Evolutionary conservation across 2,329 filamentous ascomycete species (phyloP).

Genomic region (Aspergillus caelatus): DNA sequence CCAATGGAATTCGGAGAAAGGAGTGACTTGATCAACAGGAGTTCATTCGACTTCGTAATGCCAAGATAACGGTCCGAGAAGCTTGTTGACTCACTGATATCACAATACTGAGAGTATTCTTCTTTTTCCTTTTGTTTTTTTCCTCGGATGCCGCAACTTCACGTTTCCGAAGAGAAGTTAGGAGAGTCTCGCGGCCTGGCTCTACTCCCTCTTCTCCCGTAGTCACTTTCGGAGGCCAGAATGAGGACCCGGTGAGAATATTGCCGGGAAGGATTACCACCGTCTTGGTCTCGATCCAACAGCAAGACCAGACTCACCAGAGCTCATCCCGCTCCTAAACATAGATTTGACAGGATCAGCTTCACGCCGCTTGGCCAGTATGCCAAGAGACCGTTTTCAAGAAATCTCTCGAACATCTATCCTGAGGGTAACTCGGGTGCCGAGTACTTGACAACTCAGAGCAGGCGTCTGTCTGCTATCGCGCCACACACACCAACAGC

Average conservation of each 20-base stretch:
- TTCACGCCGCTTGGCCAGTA: not conserved
- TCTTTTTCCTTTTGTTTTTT: not conserved
- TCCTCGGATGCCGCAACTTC: not conserved
- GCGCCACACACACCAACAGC: not conserved
- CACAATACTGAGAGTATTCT: not conserved
- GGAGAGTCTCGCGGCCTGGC: not conserved
- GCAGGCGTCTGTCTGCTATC: not conserved
- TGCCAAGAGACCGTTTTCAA: not conserved
- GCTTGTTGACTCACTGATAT: not conserved
- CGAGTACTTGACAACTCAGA: not conserved
- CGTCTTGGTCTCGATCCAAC: not conserved
- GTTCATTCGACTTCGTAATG: constrained; percentile 1
- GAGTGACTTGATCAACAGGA: not conserved
- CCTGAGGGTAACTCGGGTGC: not conserved
- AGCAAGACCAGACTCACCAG: not conserved
- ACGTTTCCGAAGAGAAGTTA: not conserved
- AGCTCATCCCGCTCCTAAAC: not conserved
- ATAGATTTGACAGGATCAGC: not conserved
- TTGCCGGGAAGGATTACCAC: not conserved
- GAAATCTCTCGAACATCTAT: not conserved
- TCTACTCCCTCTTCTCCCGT: not conserved
- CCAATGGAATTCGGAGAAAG: not conserved
- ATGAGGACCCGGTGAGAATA: not conserved
- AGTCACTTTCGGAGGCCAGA: not conserved
- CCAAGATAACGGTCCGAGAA: constrained; percentile 1